Percentiles rank a stretch among this genome's conserved stretches.
phyloP scores from a whole-genome alignment of 306 rosid genomes.

The Ormosia semicastrata region DNA sequence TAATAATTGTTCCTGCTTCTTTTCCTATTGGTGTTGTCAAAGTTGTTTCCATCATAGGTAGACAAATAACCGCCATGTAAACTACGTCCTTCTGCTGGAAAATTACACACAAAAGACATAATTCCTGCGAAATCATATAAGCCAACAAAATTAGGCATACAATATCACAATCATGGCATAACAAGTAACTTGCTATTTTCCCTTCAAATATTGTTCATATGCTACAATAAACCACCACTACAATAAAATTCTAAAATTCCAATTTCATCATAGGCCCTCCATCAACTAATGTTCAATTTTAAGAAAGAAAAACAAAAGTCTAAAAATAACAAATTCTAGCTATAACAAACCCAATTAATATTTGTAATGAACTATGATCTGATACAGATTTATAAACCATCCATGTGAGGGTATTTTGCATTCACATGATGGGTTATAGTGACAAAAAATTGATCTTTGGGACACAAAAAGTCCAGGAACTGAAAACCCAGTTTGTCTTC shows the following conservation, averaged over 20 bases:
- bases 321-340: background rate
- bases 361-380: background rate
- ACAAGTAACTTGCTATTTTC: background rate
- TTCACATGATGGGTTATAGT: background rate
- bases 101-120: slow-evolving; percentile 65
- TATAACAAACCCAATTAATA: background rate
- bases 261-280: background rate
- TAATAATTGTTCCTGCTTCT: slow-evolving; percentile 52
- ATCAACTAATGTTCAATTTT: background rate
- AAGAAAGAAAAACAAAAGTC: background rate
- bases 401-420: background rate
- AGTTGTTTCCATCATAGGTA: slow-evolving; percentile 44
- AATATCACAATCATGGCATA: background rate
- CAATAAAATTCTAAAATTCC: background rate
- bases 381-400: background rate
- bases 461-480: background rate
- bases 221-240: background rate
- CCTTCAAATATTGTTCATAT: background rate
- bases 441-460: background rate
- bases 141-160: slow-evolving; percentile 2
- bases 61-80: slow-evolving; percentile 51
- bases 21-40: slow-evolving; percentile 39
- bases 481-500: background rate
- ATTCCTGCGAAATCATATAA: slow-evolving; percentile 42
- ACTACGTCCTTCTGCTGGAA: slow-evolving; percentile 48